phyloP scores from a whole-genome alignment of 225 moss, liverwort and hornwort species.

The Lunularia cruciata region DNA sequence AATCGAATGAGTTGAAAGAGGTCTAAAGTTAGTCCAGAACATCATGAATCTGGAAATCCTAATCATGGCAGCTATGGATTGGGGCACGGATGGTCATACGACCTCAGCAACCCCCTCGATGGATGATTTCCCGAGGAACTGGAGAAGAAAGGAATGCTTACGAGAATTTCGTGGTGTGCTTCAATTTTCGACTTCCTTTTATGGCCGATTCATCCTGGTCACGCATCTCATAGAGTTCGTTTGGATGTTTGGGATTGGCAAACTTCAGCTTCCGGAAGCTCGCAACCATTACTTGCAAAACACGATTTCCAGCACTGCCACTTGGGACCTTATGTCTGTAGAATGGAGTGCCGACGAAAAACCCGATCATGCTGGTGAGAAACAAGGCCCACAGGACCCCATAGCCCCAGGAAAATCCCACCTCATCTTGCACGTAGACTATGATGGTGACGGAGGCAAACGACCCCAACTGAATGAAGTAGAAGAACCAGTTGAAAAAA shows the following conservation, averaged over 20 bases:
- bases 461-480: background rate
- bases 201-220: conserved; percentile 26
- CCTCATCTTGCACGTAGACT: conserved; percentile 1
- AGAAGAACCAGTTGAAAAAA: conserved; percentile 20
- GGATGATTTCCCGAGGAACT: no score
- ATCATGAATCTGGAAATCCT: no score
- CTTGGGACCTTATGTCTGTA: conserved; percentile 30
- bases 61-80: no score
- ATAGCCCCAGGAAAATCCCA: conserved; percentile 3
- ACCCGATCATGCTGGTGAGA: background rate
- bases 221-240: conserved; percentile 26
- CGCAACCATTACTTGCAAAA: conserved; percentile 14
- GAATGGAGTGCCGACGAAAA: conserved; percentile 23
- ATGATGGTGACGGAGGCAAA: background rate
- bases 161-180: conserved; percentile 22
- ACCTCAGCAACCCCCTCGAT: no score
- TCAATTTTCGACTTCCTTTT: conserved; percentile 29
- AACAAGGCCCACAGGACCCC: background rate
- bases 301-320: conserved; percentile 35
- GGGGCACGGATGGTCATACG: no score
- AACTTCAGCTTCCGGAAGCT: conserved; percentile 30
- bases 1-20: no score
- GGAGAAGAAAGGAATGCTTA: no score
- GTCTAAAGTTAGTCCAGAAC: no score
- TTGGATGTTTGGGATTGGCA: background rate